phyloP scores from a whole-genome alignment of 2,329 filamentous ascomycete species.

The Xylaria polymorpha region DNA sequence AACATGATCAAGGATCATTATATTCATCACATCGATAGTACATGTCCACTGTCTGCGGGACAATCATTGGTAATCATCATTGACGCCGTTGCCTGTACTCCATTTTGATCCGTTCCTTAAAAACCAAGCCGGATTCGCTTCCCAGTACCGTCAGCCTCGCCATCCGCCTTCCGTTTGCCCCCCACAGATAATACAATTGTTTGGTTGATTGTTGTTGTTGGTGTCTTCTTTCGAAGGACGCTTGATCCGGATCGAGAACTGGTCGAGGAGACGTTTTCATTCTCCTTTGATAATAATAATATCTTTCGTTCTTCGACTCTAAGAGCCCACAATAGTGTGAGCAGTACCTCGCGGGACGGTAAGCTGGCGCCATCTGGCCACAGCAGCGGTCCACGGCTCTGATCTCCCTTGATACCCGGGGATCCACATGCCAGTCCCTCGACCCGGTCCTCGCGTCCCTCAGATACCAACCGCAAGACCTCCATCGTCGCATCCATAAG shows the following conservation, averaged over 20 bases:
- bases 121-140: slow-evolving; percentile 45
- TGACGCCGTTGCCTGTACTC: slow-evolving; percentile 26
- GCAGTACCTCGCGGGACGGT: slow-evolving; percentile 53
- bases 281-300: slow-evolving; percentile 36
- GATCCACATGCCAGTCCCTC: slow-evolving; percentile 52
- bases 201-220: slow-evolving; percentile 32
- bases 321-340: slow-evolving; percentile 53
- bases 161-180: slow-evolving; percentile 42
- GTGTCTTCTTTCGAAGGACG: slow-evolving; percentile 46
- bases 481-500: slow-evolving; percentile 78
- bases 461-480: slow-evolving; percentile 77
- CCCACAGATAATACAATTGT: slow-evolving; percentile 42
- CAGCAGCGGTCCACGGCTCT: slow-evolving; percentile 50
- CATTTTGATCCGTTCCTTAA: slow-evolving; percentile 29
- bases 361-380: slow-evolving; percentile 53
- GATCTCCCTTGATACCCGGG: slow-evolving; percentile 54
- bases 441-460: slow-evolving; percentile 63
- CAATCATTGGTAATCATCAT: not conserved
- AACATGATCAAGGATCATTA: not conserved
- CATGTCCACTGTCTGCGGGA: not conserved
- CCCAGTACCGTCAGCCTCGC: slow-evolving; percentile 36
- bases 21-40: slow-evolving; percentile 1
- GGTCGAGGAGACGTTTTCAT: slow-evolving; percentile 41
- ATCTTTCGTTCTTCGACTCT: slow-evolving; percentile 51
- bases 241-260: slow-evolving; percentile 45